Conservation (phyloP, 2,329 filamentous ascomycete species). For the Aspergillus sergii region DNA sequence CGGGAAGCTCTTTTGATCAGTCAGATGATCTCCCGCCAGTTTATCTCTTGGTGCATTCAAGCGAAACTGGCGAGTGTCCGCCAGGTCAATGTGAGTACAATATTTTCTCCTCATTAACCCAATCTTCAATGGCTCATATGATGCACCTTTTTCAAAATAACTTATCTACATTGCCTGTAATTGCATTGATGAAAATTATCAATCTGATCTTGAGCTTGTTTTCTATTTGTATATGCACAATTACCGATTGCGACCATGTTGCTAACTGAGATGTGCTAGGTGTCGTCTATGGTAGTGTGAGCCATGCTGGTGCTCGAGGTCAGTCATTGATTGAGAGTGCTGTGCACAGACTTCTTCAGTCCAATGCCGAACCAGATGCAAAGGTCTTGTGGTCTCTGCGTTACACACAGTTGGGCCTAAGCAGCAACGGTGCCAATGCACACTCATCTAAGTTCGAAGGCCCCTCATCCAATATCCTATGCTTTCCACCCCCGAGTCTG, state of each 20-base stretch:
- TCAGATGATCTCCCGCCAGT: constrained; percentile 50
- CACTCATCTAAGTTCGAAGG: constrained; percentile 18
- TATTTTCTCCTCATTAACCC: constrained; percentile 14
- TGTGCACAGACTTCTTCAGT: constrained; percentile 45
- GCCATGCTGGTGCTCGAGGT: constrained; percentile 36
- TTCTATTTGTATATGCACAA: constrained; percentile 21
- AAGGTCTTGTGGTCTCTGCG: constrained; percentile 55
- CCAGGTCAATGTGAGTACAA: constrained; percentile 79
- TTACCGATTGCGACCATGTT: constrained; percentile 21
- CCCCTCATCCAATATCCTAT: constrained; percentile 50
- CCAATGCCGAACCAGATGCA: constrained; percentile 33
- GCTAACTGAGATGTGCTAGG: constrained; percentile 50
- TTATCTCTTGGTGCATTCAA: constrained; percentile 74
- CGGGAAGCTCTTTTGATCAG: constrained; percentile 32
- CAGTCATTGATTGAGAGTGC: constrained; percentile 45
- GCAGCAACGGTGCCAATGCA: constrained; percentile 15
- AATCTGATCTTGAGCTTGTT: constrained; percentile 69
- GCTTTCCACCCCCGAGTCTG: constrained; percentile 61
- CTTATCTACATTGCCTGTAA: constrained; percentile 99
- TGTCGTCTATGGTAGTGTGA: constrained; percentile 60
- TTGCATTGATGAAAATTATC: constrained; percentile 79
- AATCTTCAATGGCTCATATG: constrained; percentile 58
- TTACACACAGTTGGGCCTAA: constrained; percentile 52
- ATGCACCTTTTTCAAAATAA: constrained; percentile 73
- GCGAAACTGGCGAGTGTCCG: constrained; percentile 91